Evolutionary conservation across 2,329 filamentous ascomycete species (phyloP).

Genomic region (Apiospora kogelbergensis): DNA sequence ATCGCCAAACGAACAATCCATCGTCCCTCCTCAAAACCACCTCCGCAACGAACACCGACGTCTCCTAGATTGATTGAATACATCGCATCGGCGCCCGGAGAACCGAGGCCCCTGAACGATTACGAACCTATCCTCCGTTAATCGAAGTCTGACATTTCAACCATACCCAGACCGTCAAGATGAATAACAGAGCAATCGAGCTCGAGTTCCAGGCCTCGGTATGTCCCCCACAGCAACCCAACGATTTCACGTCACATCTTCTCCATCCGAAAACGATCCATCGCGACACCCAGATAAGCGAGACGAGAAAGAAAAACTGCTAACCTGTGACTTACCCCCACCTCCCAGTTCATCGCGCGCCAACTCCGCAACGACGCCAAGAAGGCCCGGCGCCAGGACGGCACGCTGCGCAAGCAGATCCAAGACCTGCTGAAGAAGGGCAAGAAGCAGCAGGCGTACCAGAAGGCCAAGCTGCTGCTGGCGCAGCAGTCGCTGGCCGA

Average conservation of each 20-base stretch:
- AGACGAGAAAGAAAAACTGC: background rate
- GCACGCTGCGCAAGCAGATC: constrained; percentile 62
- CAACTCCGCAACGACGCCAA: constrained; percentile 61
- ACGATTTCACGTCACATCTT: too few relatives aligned
- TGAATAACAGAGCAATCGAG: constrained; percentile 5
- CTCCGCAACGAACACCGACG: background rate
- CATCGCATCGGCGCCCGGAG: background rate
- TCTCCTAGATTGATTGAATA: background rate
- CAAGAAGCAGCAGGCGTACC: constrained; percentile 62
- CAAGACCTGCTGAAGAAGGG: constrained; percentile 63
- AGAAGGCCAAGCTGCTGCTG: constrained; percentile 63
- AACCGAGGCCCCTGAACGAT: too few relatives aligned
- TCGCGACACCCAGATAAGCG: too few relatives aligned
- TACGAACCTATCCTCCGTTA: background rate
- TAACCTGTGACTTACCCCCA: background rate
- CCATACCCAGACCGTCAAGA: background rate
- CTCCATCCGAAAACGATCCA: too few relatives aligned
- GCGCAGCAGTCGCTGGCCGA: constrained; percentile 61
- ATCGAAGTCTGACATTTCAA: background rate
- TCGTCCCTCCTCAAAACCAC: background rate
- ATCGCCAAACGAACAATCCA: background rate
- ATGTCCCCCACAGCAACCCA: background rate
- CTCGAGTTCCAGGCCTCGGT: constrained; percentile 9
- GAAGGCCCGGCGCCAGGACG: constrained; percentile 61
- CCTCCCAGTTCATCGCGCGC: constrained; percentile 56